Percentiles rank a stretch among this genome's conserved stretches.
These are phyloP conservation scores for Micractinium sp. DNA, from an alignment of 139 green algal genomes.

Conservation along the genomic window DNA sequence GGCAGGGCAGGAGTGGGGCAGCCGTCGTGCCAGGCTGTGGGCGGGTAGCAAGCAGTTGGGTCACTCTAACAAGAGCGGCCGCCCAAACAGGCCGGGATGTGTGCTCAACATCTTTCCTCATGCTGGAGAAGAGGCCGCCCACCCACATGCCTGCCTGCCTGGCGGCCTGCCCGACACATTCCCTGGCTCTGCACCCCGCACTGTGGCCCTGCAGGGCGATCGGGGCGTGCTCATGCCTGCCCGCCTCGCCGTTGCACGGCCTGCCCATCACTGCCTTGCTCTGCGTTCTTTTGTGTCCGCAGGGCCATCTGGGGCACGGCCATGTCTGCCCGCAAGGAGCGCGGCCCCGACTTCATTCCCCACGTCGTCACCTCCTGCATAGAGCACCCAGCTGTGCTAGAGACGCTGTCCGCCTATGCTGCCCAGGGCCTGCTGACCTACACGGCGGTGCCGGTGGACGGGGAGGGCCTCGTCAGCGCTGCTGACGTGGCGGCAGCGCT, in stretches of 20 bases:
- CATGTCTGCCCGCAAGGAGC: slow-evolving; percentile 15
- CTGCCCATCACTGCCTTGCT: not conserved
- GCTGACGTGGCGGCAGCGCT: slow-evolving; percentile 56
- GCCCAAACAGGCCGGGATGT: no score
- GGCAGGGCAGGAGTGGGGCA: no score
- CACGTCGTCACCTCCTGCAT: slow-evolving; percentile 77
- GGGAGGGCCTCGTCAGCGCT: slow-evolving; percentile 63
- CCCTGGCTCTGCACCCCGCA: no score
- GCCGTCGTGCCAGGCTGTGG: no score
- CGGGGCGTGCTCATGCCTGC: not conserved
- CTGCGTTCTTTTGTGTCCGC: not conserved
- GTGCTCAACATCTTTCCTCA: no score
- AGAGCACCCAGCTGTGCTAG: slow-evolving; percentile 76
- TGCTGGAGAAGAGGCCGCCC: no score
- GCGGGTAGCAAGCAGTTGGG: no score
- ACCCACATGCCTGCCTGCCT: no score
- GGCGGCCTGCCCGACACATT: no score
- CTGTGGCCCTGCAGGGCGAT: not conserved
- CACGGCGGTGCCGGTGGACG: slow-evolving; percentile 65
- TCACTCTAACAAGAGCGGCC: no score
- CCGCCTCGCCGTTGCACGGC: not conserved
- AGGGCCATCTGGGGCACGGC: slow-evolving; percentile 69
- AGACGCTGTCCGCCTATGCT: not conserved
- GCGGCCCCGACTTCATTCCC: slow-evolving; percentile 1
- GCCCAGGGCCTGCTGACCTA: slow-evolving; percentile 54